These are phyloP conservation scores for Ormosia semicastrata DNA, from an alignment of 306 rosid genomes.

Conservation along the genomic window DNA sequence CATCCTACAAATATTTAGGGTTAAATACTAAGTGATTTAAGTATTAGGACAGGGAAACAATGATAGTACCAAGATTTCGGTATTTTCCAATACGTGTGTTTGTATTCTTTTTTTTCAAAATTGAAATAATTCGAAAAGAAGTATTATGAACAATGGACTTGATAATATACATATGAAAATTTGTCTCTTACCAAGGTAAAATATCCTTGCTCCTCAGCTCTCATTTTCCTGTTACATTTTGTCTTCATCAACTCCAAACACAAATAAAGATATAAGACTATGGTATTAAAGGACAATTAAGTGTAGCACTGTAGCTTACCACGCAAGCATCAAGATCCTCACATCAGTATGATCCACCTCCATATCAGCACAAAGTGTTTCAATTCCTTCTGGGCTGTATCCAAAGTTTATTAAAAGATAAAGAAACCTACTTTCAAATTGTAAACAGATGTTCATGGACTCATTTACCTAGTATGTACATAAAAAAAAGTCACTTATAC, in stretches of 20 bases:
- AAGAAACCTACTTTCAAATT: slow-evolving; percentile 13
- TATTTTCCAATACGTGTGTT: not conserved
- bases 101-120: not conserved
- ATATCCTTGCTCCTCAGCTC: slow-evolving; percentile 91
- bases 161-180: slow-evolving; percentile 18
- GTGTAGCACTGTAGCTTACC: slow-evolving; percentile 53
- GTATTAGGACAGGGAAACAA: slow-evolving; percentile 12
- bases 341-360: slow-evolving; percentile 90
- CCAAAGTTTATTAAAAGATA: slow-evolving; percentile 23
- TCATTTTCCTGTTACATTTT: slow-evolving; percentile 84
- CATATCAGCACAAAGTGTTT: slow-evolving; percentile 89
- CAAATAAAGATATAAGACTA: slow-evolving; percentile 20
- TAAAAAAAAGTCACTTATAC: not conserved
- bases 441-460: not conserved
- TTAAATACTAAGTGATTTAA: not conserved
- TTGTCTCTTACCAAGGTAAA: slow-evolving; percentile 73
- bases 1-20: slow-evolving; percentile 61
- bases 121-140: slow-evolving; percentile 1
- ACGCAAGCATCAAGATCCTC: slow-evolving; percentile 97
- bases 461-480: not conserved
- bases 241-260: slow-evolving; percentile 41
- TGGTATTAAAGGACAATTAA: slow-evolving; percentile 13
- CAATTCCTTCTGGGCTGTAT: slow-evolving; percentile 97
- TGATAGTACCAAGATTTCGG: not conserved
- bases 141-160: slow-evolving; percentile 10